Evolutionary conservation across 202 grass and related monocot genomes (phyloP), one percentile per base, ranked within the genome.

Genomic region (Miscanthus sacchariflorus): DNA sequence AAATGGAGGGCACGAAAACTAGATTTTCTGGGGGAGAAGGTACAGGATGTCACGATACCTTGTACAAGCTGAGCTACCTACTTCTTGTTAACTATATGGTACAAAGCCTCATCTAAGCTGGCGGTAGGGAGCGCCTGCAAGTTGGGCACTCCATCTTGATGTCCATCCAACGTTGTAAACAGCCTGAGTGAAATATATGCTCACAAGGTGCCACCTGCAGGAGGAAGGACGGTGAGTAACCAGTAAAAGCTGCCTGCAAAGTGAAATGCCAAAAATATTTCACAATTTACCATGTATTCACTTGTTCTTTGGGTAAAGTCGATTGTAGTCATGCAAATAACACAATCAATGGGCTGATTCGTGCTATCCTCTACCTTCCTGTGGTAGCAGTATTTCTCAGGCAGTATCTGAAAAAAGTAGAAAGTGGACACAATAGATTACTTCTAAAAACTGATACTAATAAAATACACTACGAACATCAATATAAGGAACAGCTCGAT

Each of bases 101-200:
- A 95, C 93, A 94, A 77, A 86, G 83, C 8, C 38, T 85, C 44
- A 77, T 69, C 89, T 95, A 99, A 58, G 97, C 91, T 87, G 97
- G 90, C 1, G 97, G 97, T 33, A 99, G 81, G 71, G 94, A 83
- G 46, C 97, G 97, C 69, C 97, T 90, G 77, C 97, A 99, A 72
- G 97, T 99, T 19, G 97, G 97, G 86, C 97, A 99, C 89, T 99
- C 97, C 97, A 99, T 99, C 88, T 99, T 99, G 81, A 99, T 99
- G 77, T 99, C 97, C 97, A 99, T 99, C 97, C 97, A 99, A 48
- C 97, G 92, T 75, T 99, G 97, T 80, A 99, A 95, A 89, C 97
- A 99, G 45, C 97, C 95, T 19, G 97, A 93, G 90, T 99, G 97
- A 88, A 99, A 99, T 84, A 91, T 93, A 94, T 99, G 97, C 83